Evolutionary conservation across 2,329 filamentous ascomycete species (phyloP).

Genomic region (Botrytis sinoallii): DNA sequence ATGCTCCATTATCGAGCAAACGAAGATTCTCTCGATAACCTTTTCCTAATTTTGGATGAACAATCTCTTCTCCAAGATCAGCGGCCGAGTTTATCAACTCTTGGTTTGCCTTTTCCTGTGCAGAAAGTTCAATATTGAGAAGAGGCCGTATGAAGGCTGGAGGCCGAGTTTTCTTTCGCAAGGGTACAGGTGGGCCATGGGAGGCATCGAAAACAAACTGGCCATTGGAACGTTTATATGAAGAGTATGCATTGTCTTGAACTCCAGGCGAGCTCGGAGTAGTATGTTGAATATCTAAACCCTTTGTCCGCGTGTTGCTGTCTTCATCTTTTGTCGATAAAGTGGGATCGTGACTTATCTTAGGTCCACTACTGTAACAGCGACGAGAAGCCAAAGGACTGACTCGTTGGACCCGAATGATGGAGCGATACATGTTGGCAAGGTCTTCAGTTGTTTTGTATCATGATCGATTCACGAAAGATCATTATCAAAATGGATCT

Average conservation of each 20-base stretch:
- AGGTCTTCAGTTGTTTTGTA: neutral
- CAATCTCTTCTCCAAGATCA: conserved; percentile 4
- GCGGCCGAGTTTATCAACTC: neutral
- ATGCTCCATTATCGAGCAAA: neutral
- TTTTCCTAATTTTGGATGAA: conserved; percentile 8
- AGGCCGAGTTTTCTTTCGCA: neutral
- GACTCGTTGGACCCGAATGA: neutral
- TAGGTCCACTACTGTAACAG: neutral
- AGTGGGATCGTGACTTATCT: neutral
- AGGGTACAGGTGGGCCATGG: neutral
- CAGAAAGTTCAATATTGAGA: neutral
- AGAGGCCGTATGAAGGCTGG: neutral
- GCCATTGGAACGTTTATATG: neutral
- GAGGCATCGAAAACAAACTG: neutral
- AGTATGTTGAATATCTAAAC: neutral
- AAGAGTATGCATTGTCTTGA: neutral
- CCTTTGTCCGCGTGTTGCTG: neutral
- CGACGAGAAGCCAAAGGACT: conserved; percentile 6
- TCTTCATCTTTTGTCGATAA: neutral
- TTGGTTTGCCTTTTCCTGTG: conserved; percentile 5
- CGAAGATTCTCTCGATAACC: conserved; percentile 6
- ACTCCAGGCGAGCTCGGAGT: neutral
- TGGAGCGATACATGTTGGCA: neutral
- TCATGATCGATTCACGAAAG: neutral
- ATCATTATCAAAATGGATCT: neutral